Conservation (phyloP, 192 early-diverging fungal genomes). For the Spizellomyces sp. region DNA sequence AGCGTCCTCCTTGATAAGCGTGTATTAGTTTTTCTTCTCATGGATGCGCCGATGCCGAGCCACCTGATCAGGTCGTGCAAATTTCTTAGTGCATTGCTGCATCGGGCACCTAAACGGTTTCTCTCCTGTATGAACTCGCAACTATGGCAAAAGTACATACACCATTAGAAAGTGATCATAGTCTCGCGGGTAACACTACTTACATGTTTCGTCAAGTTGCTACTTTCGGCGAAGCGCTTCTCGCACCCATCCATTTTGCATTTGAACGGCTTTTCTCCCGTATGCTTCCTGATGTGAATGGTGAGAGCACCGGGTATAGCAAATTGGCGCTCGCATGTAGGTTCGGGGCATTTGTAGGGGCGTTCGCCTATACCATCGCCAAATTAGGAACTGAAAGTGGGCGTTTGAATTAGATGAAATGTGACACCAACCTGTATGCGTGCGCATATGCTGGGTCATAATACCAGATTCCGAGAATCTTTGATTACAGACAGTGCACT, state of each 20-base stretch:
- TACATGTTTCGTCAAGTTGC: slow-evolving; percentile 52
- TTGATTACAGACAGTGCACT: slow-evolving; percentile 74
- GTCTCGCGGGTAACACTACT: not conserved
- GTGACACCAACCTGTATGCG: slow-evolving; percentile 34
- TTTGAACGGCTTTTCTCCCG: slow-evolving; percentile 77
- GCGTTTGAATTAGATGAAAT: not conserved
- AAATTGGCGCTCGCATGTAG: slow-evolving; percentile 72
- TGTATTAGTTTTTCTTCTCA: slow-evolving; percentile 23
- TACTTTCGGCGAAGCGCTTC: slow-evolving; percentile 65
- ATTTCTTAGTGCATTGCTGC: slow-evolving; percentile 72
- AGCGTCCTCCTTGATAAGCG: not conserved
- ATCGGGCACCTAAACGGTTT: slow-evolving; percentile 81
- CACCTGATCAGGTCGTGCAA: slow-evolving; percentile 81
- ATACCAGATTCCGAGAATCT: slow-evolving; percentile 79
- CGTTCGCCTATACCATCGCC: slow-evolving; percentile 32
- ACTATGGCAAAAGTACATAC: slow-evolving; percentile 35
- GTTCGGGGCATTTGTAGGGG: slow-evolving; percentile 58
- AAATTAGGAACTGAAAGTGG: not conserved
- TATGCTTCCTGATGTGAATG: slow-evolving; percentile 78
- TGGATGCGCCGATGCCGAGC: slow-evolving; percentile 34
- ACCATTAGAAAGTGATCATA: not conserved
- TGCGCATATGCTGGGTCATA: slow-evolving; percentile 62
- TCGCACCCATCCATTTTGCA: slow-evolving; percentile 69
- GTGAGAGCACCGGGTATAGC: slow-evolving; percentile 75
- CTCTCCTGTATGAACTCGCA: slow-evolving; percentile 84